Conservation (phyloP, 2,329 filamentous ascomycete genomes). For the Colletotrichum gloeosporioides region DNA sequence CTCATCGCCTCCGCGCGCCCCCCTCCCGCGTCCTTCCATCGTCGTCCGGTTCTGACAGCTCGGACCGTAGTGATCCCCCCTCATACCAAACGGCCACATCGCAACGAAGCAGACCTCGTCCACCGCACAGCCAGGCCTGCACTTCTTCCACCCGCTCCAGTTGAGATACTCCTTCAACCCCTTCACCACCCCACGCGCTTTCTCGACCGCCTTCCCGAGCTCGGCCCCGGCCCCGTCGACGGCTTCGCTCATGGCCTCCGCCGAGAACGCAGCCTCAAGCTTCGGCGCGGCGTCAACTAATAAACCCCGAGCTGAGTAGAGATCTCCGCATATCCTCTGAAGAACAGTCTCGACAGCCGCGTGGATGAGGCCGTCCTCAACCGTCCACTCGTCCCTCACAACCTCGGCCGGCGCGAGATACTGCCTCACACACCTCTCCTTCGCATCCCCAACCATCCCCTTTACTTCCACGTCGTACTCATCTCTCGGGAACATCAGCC, state of each 20-base stretch:
- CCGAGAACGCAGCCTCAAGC: not conserved
- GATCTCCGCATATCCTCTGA: constrained; percentile 39
- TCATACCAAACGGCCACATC: constrained; percentile 65
- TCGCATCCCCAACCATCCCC: constrained; percentile 39
- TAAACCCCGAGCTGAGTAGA: not conserved
- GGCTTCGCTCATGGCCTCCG: not conserved
- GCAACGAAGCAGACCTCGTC: constrained; percentile 66
- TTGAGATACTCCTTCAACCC: constrained; percentile 53
- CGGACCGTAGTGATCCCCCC: constrained; percentile 53
- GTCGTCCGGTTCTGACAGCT: constrained; percentile 13
- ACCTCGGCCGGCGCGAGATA: constrained; percentile 40
- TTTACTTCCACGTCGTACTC: constrained; percentile 14
- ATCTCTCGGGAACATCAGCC: constrained; percentile 44
- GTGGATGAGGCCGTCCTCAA: constrained; percentile 50
- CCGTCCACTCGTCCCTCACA: constrained; percentile 33
- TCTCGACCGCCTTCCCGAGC: not conserved
- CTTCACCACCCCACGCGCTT: constrained; percentile 20
- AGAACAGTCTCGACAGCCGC: constrained; percentile 46
- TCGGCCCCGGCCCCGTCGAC: not conserved
- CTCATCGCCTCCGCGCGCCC: too few species aligned
- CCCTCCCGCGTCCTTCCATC: not conserved
- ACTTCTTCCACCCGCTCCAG: constrained; percentile 67
- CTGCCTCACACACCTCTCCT: constrained; percentile 51
- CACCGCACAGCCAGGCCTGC: constrained; percentile 51
- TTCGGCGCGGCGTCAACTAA: not conserved